Evolutionary conservation across 2,329 filamentous ascomycete genomes (phyloP).

Genomic region (Bipolaris gigantea): DNA sequence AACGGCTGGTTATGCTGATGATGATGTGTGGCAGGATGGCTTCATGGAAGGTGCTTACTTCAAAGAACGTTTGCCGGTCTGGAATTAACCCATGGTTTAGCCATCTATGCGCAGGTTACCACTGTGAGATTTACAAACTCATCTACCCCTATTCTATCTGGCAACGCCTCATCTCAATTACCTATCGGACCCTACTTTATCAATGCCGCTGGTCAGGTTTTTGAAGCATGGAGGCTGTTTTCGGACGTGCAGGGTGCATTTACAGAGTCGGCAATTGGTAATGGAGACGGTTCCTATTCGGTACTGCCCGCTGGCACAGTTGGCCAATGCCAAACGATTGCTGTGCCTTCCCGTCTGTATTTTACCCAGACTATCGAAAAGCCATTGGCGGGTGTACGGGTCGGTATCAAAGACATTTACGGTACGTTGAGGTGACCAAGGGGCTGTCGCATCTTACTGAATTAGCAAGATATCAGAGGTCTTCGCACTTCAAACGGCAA

Average conservation of each 20-base stretch:
- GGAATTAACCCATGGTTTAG: constrained; percentile 33
- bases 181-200: constrained; percentile 57
- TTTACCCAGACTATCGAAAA: constrained; percentile 53
- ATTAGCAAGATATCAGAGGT: constrained; percentile 60
- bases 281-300: constrained; percentile 46
- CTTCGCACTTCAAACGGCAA: constrained; percentile 61
- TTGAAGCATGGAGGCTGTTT: constrained; percentile 55
- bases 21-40: constrained; percentile 49
- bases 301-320: constrained; percentile 45
- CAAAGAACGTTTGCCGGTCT: background rate
- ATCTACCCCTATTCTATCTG: constrained; percentile 20
- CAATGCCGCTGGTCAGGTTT: constrained; percentile 50
- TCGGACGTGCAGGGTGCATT: constrained; percentile 55
- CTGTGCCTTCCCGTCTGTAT: constrained; percentile 59
- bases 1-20: constrained; percentile 37
- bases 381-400: constrained; percentile 63
- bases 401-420: constrained; percentile 67
- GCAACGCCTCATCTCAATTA: constrained; percentile 28
- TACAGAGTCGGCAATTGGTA: constrained; percentile 46
- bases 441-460: constrained; percentile 30
- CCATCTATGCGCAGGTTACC: constrained; percentile 24
- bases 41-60: constrained; percentile 41
- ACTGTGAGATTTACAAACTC: constrained; percentile 29
- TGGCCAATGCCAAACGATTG: constrained; percentile 45
- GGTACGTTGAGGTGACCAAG: background rate